These are phyloP conservation scores for Pyrus betulifolia DNA, from an alignment of 306 rosid genomes.

Conservation along the genomic window DNA sequence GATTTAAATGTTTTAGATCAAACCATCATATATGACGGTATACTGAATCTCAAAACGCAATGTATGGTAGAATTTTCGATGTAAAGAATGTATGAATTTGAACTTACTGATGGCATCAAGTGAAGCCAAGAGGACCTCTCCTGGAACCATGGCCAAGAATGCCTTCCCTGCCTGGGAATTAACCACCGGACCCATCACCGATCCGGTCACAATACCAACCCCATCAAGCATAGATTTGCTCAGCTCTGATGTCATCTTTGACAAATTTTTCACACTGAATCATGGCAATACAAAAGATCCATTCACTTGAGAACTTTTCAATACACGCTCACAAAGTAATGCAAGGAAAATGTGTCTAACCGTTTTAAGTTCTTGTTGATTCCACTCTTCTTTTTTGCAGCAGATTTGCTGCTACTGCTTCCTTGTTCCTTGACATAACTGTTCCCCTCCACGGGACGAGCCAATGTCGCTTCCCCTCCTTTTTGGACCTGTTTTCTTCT, in stretches of 20 bases:
- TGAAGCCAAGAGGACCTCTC: conserved; percentile 82
- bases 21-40: neutral
- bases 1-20: neutral
- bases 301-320: neutral
- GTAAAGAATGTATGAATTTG: neutral
- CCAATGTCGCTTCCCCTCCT: conserved; percentile 78
- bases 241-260: conserved; percentile 73
- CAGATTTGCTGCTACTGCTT: conserved; percentile 12
- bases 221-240: conserved; percentile 80
- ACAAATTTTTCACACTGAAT: conserved; percentile 60
- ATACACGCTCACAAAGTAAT: neutral
- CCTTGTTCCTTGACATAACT: conserved; percentile 22
- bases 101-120: conserved; percentile 90
- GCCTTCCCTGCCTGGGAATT: conserved; percentile 74
- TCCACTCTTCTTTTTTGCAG: conserved; percentile 21
- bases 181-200: conserved; percentile 63
- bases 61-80: neutral
- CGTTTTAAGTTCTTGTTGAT: conserved; percentile 67
- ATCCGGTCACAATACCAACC: conserved; percentile 67
- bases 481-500: conserved; percentile 53
- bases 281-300: neutral
- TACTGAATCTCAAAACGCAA: neutral
- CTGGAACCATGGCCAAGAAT: conserved; percentile 78
- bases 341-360: conserved; percentile 4
- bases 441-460: conserved; percentile 24